Evolutionary conservation across 371 early-diverging fungal genomes (phyloP).

Genomic region (Apophysomyces elegans): DNA sequence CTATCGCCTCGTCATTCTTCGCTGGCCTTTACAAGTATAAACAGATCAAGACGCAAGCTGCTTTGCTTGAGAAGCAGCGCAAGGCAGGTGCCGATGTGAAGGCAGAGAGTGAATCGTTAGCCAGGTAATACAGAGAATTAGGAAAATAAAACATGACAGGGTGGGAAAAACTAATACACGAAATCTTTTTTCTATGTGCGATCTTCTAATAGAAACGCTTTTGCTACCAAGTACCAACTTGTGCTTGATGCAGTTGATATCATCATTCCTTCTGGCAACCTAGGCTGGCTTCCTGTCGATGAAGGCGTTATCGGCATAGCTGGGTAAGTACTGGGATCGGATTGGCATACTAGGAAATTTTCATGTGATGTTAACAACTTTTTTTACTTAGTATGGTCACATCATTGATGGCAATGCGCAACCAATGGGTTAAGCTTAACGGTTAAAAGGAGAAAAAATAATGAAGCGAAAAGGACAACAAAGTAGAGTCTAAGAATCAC

Average conservation of each 20-base stretch:
- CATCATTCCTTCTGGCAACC: slow-evolving; percentile 57
- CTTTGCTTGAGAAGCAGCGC: slow-evolving; percentile 7
- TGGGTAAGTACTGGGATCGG: slow-evolving; percentile 42
- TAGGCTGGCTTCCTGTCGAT: slow-evolving; percentile 55
- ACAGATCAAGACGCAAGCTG: slow-evolving; percentile 31
- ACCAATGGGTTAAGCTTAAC: slow-evolving; percentile 52
- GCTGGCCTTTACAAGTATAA: slow-evolving; percentile 65
- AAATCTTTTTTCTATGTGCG: neutral
- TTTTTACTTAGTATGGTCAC: slow-evolving; percentile 45
- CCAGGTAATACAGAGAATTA: slow-evolving; percentile 36
- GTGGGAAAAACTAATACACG: neutral
- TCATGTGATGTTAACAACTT: no score
- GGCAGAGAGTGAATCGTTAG: slow-evolving; percentile 36
- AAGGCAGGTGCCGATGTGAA: slow-evolving; percentile 34
- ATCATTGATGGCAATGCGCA: slow-evolving; percentile 50
- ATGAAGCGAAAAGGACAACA: neutral
- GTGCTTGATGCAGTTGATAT: slow-evolving; percentile 66
- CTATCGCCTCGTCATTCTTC: slow-evolving; percentile 62
- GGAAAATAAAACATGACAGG: neutral
- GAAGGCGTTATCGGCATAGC: slow-evolving; percentile 70
- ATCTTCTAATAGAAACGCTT: slow-evolving; percentile 39
- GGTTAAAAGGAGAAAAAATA: neutral
- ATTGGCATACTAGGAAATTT: no score
- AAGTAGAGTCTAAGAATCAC: neutral
- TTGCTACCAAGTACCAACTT: slow-evolving; percentile 47